phyloP scores from a whole-genome alignment of 1,139 yeast genomes.

The Eremothecium gossypii region DNA sequence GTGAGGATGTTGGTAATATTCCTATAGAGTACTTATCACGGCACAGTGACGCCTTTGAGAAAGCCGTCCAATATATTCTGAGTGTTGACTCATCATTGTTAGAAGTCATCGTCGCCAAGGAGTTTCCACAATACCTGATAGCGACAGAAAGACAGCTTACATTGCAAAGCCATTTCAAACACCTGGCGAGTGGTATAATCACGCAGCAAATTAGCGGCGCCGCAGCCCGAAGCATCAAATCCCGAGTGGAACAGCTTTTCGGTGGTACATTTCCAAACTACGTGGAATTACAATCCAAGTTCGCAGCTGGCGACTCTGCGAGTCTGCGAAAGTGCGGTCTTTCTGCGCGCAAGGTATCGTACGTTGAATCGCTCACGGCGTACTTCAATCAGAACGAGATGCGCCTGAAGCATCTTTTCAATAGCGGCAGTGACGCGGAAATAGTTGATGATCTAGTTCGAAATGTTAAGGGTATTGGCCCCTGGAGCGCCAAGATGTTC shows the following conservation, averaged over 20 bases:
- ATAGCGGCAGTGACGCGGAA: conserved; percentile 33
- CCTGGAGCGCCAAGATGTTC: conserved; percentile 91
- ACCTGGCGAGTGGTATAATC: conserved; percentile 45
- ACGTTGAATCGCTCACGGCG: conserved; percentile 51
- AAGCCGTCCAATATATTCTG: conserved; percentile 37
- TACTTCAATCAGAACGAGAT: conserved; percentile 40
- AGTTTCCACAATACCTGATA: conserved; percentile 23
- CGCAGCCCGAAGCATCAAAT: conserved; percentile 62
- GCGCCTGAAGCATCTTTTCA: conserved; percentile 38
- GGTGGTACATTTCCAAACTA: conserved; percentile 45
- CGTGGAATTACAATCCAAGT: conserved; percentile 32
- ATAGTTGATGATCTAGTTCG: conserved; percentile 46
- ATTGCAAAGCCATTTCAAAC: conserved; percentile 32
- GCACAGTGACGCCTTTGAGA: conserved; percentile 39
- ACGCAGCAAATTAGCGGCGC: conserved; percentile 82
- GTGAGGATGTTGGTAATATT: conserved; percentile 15
- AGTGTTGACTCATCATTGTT: conserved; percentile 38
- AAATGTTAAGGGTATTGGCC: conserved; percentile 70
- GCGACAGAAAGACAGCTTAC: conserved; percentile 12
- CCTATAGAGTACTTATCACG: conserved; percentile 35
- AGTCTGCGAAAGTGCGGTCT: conserved; percentile 56
- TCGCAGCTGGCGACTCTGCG: conserved; percentile 28
- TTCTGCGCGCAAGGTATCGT: conserved; percentile 59
- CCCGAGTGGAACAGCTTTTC: conserved; percentile 38
- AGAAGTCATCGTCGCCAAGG: conserved; percentile 23